Evolutionary conservation across 2,329 filamentous ascomycete species (phyloP).

Genomic region (Epichloe amarillans): DNA sequence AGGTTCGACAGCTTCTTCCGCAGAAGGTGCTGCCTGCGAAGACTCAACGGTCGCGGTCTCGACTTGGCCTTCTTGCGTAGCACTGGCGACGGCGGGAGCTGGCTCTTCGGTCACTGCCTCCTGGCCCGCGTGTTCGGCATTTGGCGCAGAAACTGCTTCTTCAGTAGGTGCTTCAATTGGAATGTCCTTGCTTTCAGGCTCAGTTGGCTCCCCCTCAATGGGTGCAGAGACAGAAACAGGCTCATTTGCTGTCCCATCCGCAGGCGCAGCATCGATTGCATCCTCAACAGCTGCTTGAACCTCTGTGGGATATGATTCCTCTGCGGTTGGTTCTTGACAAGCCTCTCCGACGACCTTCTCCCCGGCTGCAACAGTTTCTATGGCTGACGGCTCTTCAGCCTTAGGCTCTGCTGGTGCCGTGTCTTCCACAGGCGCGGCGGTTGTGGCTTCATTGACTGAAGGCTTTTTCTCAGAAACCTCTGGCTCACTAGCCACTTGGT

Average conservation of each 20-base stretch:
- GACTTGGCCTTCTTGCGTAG: background rate
- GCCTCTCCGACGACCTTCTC: background rate
- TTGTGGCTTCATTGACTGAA: background rate
- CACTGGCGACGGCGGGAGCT: background rate
- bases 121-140: background rate
- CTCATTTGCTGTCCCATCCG: background rate
- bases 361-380: background rate
- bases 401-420: background rate
- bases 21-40: background rate
- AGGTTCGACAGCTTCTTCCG: background rate
- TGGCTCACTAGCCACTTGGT: background rate
- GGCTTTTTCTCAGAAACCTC: background rate
- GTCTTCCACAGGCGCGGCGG: background rate
- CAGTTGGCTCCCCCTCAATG: background rate
- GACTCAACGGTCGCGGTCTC: background rate
- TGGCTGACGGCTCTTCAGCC: background rate
- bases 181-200: background rate
- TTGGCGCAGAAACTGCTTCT: background rate
- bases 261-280: background rate
- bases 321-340: background rate
- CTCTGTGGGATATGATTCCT: background rate
- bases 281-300: background rate
- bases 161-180: background rate
- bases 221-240: background rate
- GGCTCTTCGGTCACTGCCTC: background rate